Evolutionary conservation across 805 yeast species (phyloP), one percentile per base, ranked within the genome.

Genomic region (Priceomyces haplophilus): DNA sequence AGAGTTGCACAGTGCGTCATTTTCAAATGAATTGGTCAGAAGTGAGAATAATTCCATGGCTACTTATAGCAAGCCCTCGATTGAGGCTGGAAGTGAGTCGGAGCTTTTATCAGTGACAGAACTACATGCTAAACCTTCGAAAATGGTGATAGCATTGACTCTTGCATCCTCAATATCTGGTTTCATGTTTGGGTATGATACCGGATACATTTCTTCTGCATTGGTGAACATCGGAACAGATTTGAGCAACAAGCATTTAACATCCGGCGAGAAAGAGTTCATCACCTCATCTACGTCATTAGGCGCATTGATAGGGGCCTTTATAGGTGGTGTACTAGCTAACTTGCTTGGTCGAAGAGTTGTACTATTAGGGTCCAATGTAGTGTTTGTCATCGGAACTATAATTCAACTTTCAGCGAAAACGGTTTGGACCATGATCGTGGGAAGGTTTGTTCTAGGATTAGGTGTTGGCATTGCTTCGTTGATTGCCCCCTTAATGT

Each of bases 391-490:
- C 19, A 69, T 86, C 30, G 99, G 99, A 46, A 88, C 96, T 16
- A 76, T 79, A 34, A 69, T 90, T 45, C 99, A 91, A 68, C 79
- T 93, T 45, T 86, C 83, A 23, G 80, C 97, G 7, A 78, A 79
- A 42, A 71, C 82, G 3, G 83, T 88, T 46, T 88, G 97, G 95
- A 82, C 85, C 35, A 91, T 91, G 98, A 83, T 88, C 49, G 82
- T 69, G 11, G 99, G 98, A 34, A 78, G 98, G 61, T 83, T 93
- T 51, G 72, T 91, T 37, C 86, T 93, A 84, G 99, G 99, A 13
- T 86, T 87, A 64, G 98, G 97, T 54, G 97, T 91, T 20, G 99
- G 99, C 52, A 77, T 87, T 42, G 98, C 97, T 1, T 89, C 97
- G 2, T 71, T 91, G 41, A 84, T 88, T 43, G 88, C 98, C n/a